These are phyloP conservation scores for Penicillium sp. DNA, from an alignment of 2,329 filamentous ascomycete genomes.

Conservation along the genomic window DNA sequence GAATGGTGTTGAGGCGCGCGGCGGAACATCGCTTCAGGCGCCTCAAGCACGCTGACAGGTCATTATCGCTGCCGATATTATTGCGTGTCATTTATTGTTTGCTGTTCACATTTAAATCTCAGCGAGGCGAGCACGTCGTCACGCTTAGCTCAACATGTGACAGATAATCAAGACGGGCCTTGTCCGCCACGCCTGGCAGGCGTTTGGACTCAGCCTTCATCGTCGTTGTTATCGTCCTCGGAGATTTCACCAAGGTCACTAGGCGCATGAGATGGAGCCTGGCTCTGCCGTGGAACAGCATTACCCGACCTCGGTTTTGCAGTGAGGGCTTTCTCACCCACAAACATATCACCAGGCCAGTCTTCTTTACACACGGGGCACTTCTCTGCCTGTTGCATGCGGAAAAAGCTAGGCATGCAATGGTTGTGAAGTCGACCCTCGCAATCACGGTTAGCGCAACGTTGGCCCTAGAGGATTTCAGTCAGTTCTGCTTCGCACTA, in stretches of 20 bases:
- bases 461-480: conserved; percentile 57
- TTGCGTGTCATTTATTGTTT: background rate
- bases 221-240: conserved; percentile 1
- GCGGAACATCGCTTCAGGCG: background rate
- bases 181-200: background rate
- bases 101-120: background rate
- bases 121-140: background rate
- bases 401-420: conserved; percentile 72
- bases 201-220: background rate
- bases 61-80: background rate
- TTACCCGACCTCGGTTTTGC: conserved; percentile 7
- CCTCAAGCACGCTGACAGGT: background rate
- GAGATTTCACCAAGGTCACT: background rate
- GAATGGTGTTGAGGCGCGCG: background rate
- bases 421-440: conserved; percentile 70
- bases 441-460: conserved; percentile 70
- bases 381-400: conserved; percentile 58
- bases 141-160: background rate
- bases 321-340: conserved; percentile 52
- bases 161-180: background rate
- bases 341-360: conserved; percentile 54
- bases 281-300: background rate
- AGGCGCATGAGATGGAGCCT: background rate
- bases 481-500: conserved; percentile 2
- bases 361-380: conserved; percentile 61